Evolutionary conservation across 306 rosid species (phyloP), one percentile per base, ranked within the genome.

Genomic region (Spatholobus suberectus): DNA sequence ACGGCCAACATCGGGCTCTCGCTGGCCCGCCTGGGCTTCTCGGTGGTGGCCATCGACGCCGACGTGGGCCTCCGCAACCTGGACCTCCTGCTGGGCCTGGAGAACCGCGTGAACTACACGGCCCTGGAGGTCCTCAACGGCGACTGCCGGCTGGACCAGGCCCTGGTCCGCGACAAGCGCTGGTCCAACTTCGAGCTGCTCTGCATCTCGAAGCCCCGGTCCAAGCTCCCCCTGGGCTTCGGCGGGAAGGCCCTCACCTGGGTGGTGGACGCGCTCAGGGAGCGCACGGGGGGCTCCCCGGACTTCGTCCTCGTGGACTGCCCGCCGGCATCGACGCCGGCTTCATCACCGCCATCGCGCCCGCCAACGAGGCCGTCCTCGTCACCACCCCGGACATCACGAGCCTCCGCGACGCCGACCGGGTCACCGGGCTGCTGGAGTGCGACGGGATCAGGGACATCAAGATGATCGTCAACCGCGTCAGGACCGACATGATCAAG

Each of bases 271-370:
- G 98, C 99, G 0, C 74, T 96, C 10, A 96, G 94, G 67, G 12
- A 95, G 0, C 89, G 99, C 49, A 77, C 82, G 0, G 90, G 88
- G 5, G 95, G 93, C 1, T 81, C 82, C 63, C 99, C 99, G 0
- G 97, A 96, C 75, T 96, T 96, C 88, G 84, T 96, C 62, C 75
- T 96, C 51, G 92, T 94, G 5, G 99, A 96, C 27, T 96, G 99
- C 80, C 99, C 99, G 99, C 99, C 0, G 99, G 99, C 7, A 96
- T 92, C 23, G 99, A 94, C 17, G 99, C 99, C 0, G 99, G 99
- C 6, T 96, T 96, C 85, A 96, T 96, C 21, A 94, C 99, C 0
- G 99, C 99, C 24, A 96, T 96, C 32, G 91, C 99, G 0, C 98
- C 99, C 5, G 99, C 99, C 3, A 94, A 96, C 26, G 99, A 96